A percentile compares a stretch with the other conserved stretches of the same genome.
Conservation (phyloP, 2,329 filamentous ascomycete genomes). For the Bipolaris sorokiniana region DNA sequence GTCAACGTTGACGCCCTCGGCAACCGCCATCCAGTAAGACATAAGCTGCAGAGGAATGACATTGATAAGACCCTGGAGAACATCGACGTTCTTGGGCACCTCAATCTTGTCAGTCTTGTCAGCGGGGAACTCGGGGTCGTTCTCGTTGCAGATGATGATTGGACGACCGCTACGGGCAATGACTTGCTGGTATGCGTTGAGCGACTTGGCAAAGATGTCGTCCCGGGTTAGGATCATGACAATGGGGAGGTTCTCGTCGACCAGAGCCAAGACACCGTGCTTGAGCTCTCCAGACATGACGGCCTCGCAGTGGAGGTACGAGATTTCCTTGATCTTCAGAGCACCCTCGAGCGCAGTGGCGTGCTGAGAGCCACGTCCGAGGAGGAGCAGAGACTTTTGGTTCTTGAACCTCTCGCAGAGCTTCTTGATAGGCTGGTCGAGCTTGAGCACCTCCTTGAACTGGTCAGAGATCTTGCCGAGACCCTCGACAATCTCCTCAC, state of each 20-base stretch:
- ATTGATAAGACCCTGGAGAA: conserved; percentile 94
- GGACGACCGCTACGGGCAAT: conserved; percentile 94
- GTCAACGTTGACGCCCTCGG: conserved; percentile 95
- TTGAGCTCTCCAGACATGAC: conserved; percentile 99
- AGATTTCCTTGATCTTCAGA: conserved; percentile 99
- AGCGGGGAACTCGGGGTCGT: conserved; percentile 85
- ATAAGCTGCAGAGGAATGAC: conserved; percentile 97
- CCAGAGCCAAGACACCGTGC: conserved; percentile 95
- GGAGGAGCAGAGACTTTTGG: conserved; percentile 92
- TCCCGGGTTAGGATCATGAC: conserved; percentile 99
- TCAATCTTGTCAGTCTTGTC: conserved; percentile 96
- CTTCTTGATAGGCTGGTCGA: conserved; percentile 92
- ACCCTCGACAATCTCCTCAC: conserved; percentile 95
- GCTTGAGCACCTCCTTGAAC: conserved; percentile 88
- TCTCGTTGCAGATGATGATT: conserved; percentile 96
- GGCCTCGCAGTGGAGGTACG: conserved; percentile 98
- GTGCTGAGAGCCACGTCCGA: conserved; percentile 95
- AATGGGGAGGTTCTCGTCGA: conserved; percentile 97
- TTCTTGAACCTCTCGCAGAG: conserved; percentile 94
- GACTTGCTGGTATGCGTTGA: conserved; percentile 99
- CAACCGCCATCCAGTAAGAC: conserved; percentile 97
- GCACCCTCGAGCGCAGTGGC: conserved; percentile 95
- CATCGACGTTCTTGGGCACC: conserved; percentile 93
- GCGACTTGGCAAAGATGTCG: conserved; percentile 95
- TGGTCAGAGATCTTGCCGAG: conserved; percentile 85